Evolutionary conservation across 2,329 filamentous ascomycete genomes (phyloP).

Genomic region (Exophiala sp.): DNA sequence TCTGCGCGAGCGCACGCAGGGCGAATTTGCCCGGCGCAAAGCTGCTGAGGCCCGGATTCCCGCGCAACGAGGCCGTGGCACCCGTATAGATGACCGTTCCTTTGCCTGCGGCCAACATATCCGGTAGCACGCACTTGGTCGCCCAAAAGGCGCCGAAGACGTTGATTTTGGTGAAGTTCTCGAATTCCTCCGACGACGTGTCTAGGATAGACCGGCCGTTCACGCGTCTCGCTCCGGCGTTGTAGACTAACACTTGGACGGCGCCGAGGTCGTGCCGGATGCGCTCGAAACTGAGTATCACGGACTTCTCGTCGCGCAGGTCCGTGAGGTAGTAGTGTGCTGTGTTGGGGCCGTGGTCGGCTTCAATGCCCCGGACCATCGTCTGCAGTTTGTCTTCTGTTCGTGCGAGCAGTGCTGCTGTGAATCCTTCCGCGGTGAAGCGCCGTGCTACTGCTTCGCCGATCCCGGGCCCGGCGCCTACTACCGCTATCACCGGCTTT

Average conservation of each 20-base stretch:
- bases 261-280: slow-evolving; percentile 20
- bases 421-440: slow-evolving; percentile 22
- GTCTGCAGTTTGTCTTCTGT: slow-evolving; percentile 23
- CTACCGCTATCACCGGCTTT: slow-evolving; percentile 24
- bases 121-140: slow-evolving; percentile 23
- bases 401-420: slow-evolving; percentile 20
- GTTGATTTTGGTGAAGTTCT: slow-evolving; percentile 26
- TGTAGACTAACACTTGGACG: slow-evolving; percentile 22
- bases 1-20: slow-evolving; percentile 46
- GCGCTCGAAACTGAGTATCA: slow-evolving; percentile 15
- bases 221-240: slow-evolving; percentile 22
- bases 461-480: slow-evolving; percentile 24
- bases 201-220: slow-evolving; percentile 23
- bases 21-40: slow-evolving; percentile 38
- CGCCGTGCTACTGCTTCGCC: slow-evolving; percentile 24
- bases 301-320: slow-evolving; percentile 15
- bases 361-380: slow-evolving; percentile 19
- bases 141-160: slow-evolving; percentile 25
- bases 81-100: slow-evolving; percentile 24
- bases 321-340: slow-evolving; percentile 24
- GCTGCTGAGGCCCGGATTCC: slow-evolving; percentile 20
- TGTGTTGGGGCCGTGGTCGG: slow-evolving; percentile 14
- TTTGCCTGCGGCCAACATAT: slow-evolving; percentile 22
- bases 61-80: slow-evolving; percentile 21
- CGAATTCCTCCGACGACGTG: slow-evolving; percentile 24